Evolutionary conservation across 2,329 filamentous ascomycete species (phyloP), one percentile per base, ranked within the genome.

Genomic region (Aspergillus calidoustus): DNA sequence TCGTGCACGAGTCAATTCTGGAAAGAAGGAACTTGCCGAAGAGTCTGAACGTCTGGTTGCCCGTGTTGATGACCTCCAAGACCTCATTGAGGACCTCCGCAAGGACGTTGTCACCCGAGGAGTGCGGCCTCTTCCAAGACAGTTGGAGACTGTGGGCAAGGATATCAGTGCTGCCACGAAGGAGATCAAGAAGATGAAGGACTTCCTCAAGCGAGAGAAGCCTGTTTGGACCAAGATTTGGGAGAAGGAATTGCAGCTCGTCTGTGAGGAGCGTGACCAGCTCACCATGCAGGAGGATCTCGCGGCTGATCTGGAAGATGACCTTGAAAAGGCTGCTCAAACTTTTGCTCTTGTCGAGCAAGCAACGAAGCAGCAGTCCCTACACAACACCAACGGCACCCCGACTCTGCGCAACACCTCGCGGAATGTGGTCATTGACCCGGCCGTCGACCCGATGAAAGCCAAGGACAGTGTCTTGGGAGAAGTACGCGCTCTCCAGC

Each of bases 161-260:
- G 94, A 98, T 70, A 93, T 99, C 65, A 88, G 89, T 53, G 80
- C 84, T 59, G 88, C 95, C 34, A 91, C 89, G 53, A 89, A 92
- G 72, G 93, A 97, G 72, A 87, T 99, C 65, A 95, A 92, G 84
- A 93, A 91, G 80, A 90, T 99, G 85, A 91, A 97, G 74, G 93
- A 97, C 17, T 96, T 91, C 81, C 86, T 99, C 80, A 89, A 89
- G 70, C 87, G 87, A 51, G 95, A 99, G 84, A 97, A 97, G 77
- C 95, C 95, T 0, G 84, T 97, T 61, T 99, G 95, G 94, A 97
- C 93, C 58, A 97, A 97, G 86, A 96, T 98, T 66, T 99, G 95
- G 95, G 94, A 98, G 85, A 93, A 96, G 79, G 93, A 98, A 77
- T 83, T 99, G 50, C 92, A 98, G 77, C 89, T 94, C 56, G 94